phyloP scores from a whole-genome alignment of 352 stramenopile species.

The Phytophthora sansomeana region DNA sequence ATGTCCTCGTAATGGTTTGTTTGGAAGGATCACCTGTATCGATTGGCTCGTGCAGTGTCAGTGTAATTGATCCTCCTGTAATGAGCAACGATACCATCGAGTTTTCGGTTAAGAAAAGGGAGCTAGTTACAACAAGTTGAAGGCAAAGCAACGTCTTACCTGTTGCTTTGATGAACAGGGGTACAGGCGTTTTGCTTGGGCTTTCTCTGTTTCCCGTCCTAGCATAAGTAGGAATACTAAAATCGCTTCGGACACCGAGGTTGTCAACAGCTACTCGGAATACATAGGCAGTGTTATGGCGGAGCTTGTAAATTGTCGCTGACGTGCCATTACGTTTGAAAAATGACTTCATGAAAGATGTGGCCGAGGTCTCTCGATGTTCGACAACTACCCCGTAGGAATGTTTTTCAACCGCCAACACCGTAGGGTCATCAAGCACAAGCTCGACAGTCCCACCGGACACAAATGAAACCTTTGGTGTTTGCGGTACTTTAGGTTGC shows the following conservation, averaged over 20 bases:
- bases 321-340: constrained; percentile 12
- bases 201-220: constrained; percentile 36
- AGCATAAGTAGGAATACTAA: constrained; percentile 33
- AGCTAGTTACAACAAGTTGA: too few relatives aligned
- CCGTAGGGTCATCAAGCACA: constrained; percentile 13
- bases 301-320: constrained; percentile 55
- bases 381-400: constrained; percentile 33
- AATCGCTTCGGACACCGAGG: constrained; percentile 30
- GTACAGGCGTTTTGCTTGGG: constrained; percentile 49
- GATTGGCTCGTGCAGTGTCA: constrained; percentile 44
- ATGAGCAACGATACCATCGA: background rate
- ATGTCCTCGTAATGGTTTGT: background rate
- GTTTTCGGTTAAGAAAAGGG: too few relatives aligned
- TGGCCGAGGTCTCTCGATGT: constrained; percentile 35
- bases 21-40: constrained; percentile 40
- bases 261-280: constrained; percentile 44
- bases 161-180: constrained; percentile 40
- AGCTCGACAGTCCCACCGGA: constrained; percentile 40
- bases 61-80: constrained; percentile 43
- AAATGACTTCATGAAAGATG: constrained; percentile 33
- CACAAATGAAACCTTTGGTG: constrained; percentile 10
- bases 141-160: constrained; percentile 32
- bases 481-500: constrained; percentile 6
- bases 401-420: constrained; percentile 3
- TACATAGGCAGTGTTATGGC: constrained; percentile 54